A percentile compares a stretch with the other conserved stretches of the same genome.
Evolutionary conservation across 352 stramenopile genomes (phyloP).

Genomic region (Pythium insidiosum): DNA sequence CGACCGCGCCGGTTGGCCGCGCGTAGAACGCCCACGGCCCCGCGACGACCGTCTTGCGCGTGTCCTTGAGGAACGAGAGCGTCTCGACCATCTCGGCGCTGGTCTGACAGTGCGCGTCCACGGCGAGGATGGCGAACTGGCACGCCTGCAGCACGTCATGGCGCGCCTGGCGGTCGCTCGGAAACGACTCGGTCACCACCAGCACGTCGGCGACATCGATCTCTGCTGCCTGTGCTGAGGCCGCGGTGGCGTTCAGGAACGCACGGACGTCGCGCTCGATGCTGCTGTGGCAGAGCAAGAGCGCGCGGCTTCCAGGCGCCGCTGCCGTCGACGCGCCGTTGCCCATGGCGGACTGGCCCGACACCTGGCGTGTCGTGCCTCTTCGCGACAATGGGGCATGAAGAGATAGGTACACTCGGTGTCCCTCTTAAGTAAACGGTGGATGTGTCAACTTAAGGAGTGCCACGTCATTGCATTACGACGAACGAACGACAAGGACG

Average conservation of each 20-base stretch:
- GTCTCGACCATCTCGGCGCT: constrained; percentile 24
- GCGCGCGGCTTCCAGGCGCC: background rate
- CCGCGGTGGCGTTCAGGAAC: background rate
- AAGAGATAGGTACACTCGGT: too few relatives aligned
- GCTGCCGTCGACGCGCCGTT: constrained; percentile 14
- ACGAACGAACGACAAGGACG: too few relatives aligned
- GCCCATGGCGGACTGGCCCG: too few relatives aligned
- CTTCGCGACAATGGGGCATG: too few relatives aligned
- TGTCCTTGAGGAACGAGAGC: constrained; percentile 46
- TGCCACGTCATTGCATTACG: too few relatives aligned
- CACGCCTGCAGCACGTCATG: constrained; percentile 16
- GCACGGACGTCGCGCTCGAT: constrained; percentile 9
- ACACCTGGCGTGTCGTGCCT: too few relatives aligned
- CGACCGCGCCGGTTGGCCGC: constrained; percentile 30
- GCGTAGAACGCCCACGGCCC: constrained; percentile 30
- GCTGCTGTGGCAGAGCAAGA: constrained; percentile 21
- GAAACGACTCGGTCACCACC: constrained; percentile 29
- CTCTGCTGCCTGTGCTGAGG: background rate
- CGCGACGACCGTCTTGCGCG: constrained; percentile 23
- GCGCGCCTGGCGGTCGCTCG: constrained; percentile 22
- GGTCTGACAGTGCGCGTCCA: constrained; percentile 32
- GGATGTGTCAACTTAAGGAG: too few relatives aligned
- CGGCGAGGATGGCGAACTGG: constrained; percentile 25
- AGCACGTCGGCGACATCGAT: constrained; percentile 8
- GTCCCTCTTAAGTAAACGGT: too few relatives aligned